Evolutionary conservation across 148 eudicot genomes (phyloP).

Genomic region (Camellia japonica): DNA sequence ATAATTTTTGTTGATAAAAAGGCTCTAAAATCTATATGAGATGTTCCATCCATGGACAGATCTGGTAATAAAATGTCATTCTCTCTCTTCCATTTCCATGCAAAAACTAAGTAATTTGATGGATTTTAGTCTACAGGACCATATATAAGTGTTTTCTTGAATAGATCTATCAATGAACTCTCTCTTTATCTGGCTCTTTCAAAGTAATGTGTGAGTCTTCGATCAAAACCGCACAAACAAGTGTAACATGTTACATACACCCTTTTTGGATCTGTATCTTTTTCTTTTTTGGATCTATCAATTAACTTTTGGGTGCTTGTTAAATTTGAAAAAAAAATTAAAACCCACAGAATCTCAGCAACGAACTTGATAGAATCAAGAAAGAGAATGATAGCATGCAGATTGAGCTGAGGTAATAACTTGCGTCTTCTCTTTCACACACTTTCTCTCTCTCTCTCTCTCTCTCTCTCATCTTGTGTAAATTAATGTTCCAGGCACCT

Average conservation of each 20-base stretch:
- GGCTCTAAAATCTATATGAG: slow-evolving; percentile 39
- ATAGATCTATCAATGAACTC: slow-evolving; percentile 12
- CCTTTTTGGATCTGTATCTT: not conserved
- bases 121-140: not conserved
- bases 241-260: not conserved
- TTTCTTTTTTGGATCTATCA: not conserved
- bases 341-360: slow-evolving; percentile 48
- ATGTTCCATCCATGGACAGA: slow-evolving; percentile 54
- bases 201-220: slow-evolving; percentile 1
- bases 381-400: slow-evolving; percentile 77
- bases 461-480: not conserved
- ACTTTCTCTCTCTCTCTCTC: not conserved
- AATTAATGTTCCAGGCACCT: slow-evolving; percentile 45
- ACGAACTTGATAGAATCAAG: slow-evolving; percentile 69
- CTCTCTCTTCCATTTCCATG: slow-evolving; percentile 21
- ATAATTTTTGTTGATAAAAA: slow-evolving; percentile 16
- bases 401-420: slow-evolving; percentile 69
- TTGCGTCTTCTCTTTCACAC: not conserved
- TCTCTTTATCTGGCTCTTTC: slow-evolving; percentile 19
- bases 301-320: not conserved
- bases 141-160: slow-evolving; percentile 4
- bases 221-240: slow-evolving; percentile 10
- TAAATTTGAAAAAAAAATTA: not conserved
- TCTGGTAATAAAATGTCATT: slow-evolving; percentile 31
- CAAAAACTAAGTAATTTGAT: slow-evolving; percentile 15